phyloP scores from a whole-genome alignment of 129 eudicot species.

The Centaurea solstitialis region DNA sequence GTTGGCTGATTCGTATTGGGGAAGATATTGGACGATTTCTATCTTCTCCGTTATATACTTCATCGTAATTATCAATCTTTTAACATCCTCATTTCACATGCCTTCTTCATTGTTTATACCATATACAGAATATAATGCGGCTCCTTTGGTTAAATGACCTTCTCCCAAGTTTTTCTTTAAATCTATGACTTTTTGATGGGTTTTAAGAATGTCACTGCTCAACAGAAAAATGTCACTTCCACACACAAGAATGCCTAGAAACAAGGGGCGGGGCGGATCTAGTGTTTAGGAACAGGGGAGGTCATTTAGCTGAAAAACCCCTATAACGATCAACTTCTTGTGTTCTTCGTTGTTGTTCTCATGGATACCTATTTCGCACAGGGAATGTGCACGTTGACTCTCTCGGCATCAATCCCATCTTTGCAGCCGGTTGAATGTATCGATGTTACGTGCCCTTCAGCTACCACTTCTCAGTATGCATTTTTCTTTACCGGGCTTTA shows the following conservation, averaged over 20 bases:
- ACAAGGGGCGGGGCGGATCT: no score
- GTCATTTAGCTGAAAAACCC: no score
- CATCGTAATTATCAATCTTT: slow-evolving; percentile 37
- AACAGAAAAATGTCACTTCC: neutral
- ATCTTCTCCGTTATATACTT: slow-evolving; percentile 64
- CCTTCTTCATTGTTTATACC: neutral
- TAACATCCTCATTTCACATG: neutral
- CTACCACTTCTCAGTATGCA: slow-evolving; percentile 29
- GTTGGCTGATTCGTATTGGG: slow-evolving; percentile 82
- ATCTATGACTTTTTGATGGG: neutral
- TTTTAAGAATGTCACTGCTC: neutral
- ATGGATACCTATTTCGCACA: slow-evolving; percentile 2
- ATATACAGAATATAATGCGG: no score
- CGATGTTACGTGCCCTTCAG: slow-evolving; percentile 23
- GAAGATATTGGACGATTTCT: slow-evolving; percentile 90
- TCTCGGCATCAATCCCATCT: slow-evolving; percentile 27
- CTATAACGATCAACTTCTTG: neutral
- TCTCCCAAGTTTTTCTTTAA: neutral
- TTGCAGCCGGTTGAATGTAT: slow-evolving; percentile 27
- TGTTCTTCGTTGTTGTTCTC: neutral
- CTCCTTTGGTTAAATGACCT: neutral
- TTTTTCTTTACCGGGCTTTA: slow-evolving; percentile 40
- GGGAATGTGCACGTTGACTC: slow-evolving; percentile 39
- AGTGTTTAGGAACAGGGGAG: no score
- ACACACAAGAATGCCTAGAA: neutral